phyloP scores from a whole-genome alignment of 2,329 filamentous ascomycete species.

The Cladosporium phlei region DNA sequence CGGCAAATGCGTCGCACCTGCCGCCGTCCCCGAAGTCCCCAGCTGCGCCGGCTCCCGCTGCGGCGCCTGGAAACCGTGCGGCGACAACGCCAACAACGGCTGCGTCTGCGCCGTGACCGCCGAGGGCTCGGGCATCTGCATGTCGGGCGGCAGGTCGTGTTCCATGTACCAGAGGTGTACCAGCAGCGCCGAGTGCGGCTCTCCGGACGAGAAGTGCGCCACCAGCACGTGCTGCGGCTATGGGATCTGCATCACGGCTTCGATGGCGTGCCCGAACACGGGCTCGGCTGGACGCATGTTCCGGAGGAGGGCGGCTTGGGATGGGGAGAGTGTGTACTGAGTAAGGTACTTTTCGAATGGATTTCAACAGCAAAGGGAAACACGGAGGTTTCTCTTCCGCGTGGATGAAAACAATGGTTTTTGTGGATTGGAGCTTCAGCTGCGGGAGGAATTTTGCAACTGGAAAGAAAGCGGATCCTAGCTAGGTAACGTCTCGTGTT shows the following conservation, averaged over 20 bases:
- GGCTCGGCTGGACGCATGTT: not conserved
- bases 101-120: not conserved
- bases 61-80: not conserved
- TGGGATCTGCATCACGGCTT: not conserved
- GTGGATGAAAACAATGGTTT: too few relatives aligned
- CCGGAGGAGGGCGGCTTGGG: not conserved
- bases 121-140: not conserved
- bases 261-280: not conserved
- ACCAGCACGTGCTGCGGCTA: not conserved
- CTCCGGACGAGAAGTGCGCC: not conserved
- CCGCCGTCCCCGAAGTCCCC: not conserved
- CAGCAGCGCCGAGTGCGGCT: not conserved
- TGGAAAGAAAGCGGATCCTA: too few relatives aligned
- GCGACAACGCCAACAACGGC: not conserved
- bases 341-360: too few relatives aligned
- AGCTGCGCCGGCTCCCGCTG: not conserved
- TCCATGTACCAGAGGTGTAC: not conserved
- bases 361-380: too few relatives aligned
- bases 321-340: slow-evolving; percentile 1
- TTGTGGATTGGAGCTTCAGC: too few relatives aligned
- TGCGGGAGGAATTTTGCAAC: too few relatives aligned
- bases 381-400: too few relatives aligned
- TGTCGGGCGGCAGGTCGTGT: not conserved
- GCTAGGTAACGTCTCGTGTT: too few relatives aligned
- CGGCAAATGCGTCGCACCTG: not conserved